phyloP scores from a whole-genome alignment of 441 rosid species.

The Erodium texanum region DNA sequence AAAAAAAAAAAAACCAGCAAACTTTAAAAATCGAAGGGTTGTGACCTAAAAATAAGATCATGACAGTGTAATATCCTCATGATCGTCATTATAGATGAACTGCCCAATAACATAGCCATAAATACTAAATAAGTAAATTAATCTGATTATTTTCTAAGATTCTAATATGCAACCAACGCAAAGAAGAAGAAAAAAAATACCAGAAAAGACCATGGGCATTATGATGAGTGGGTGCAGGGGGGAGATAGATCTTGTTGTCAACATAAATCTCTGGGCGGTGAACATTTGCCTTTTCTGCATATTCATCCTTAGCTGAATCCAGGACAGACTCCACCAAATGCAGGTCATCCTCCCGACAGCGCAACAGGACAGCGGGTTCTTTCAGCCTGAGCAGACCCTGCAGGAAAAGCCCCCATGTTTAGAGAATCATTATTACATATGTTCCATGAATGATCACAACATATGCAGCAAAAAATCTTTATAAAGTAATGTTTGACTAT shows the following conservation, averaged over 20 bases:
- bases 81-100: background rate
- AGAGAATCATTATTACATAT: background rate
- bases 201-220: slow-evolving; percentile 66
- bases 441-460: background rate
- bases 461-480: background rate
- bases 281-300: slow-evolving; percentile 55
- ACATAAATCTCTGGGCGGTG: slow-evolving; percentile 65
- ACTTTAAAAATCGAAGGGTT: background rate
- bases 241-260: slow-evolving; percentile 58
- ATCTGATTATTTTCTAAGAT: background rate
- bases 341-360: slow-evolving; percentile 72
- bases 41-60: background rate
- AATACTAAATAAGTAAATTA: background rate
- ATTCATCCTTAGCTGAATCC: slow-evolving; percentile 61
- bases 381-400: slow-evolving; percentile 85
- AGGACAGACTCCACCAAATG: slow-evolving; percentile 60
- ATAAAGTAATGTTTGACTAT: background rate
- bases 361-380: slow-evolving; percentile 83
- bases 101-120: background rate
- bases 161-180: background rate
- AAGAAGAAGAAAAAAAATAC: slow-evolving; percentile 28
- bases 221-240: slow-evolving; percentile 71
- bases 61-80: background rate
- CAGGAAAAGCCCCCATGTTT: slow-evolving; percentile 7
- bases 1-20: slow-evolving; percentile 8